Base-by-base conservation (phyloP, 2,329 filamentous ascomycete species). In the Pezicula rhizophila region DNA sequence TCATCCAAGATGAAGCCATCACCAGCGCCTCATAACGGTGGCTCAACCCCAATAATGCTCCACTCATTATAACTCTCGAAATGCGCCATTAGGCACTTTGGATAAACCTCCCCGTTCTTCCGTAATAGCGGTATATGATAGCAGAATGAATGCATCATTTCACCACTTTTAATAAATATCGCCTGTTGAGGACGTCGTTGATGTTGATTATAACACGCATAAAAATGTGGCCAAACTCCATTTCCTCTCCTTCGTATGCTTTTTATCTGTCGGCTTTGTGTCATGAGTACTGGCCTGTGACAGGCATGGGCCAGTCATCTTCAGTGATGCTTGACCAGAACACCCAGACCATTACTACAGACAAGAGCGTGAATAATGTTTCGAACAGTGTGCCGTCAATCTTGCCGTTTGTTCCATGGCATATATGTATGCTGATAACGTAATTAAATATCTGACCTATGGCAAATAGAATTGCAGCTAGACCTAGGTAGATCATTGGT, bases 321-420 rank as follows among this genome's bases (percentile, higher is more conserved):
- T 99, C 93, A 14, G 93, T 99, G 61, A 99, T 99, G 71, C 90
- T 96, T 42, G 90, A 95, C 93, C 93, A 99, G 75, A 99, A 99
- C 49, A 88, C 69, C 91, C 93, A 99, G 56, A 96, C 72, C 70
- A 82, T 82, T 15, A 89, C 76, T 4, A 99, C 89, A 0, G 91
- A 78, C 11, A 92, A 71, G 1, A 96, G 75, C 0, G 91, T 97
- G 71, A 99, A 97, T 6, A 97, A 73, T 0, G 91, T 95, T 68
- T 96, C 81, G 67, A 99, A 99, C 1, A 99, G 70, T 5, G 92
- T 82, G 44, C 93, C 93, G 64, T 99, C 92, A 63, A 99, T 95
- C 67, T 87, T 90, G 57, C 90, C 89, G 38, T 75, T 64, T 0
- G 90, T 88, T 40, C 89, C 89, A 18, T 84, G 76, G 74, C 93